Percentiles rank a stretch among this genome's conserved stretches.
Conservation (phyloP, 768 basidiomycete species). For the Paxillus ammoniavirescens region DNA sequence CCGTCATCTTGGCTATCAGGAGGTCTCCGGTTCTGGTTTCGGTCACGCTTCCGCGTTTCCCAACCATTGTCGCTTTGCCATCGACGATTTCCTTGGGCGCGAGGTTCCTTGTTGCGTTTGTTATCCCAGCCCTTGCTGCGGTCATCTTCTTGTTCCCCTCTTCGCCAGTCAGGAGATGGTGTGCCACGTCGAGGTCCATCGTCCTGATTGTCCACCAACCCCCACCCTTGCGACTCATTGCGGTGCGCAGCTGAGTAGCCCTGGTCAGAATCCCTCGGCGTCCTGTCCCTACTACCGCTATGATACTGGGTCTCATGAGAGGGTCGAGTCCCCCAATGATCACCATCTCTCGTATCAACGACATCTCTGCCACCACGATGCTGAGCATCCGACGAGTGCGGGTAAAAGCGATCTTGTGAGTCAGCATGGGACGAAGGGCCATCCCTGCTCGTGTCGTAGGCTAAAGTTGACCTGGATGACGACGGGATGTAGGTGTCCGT, state of each 20-base stretch:
- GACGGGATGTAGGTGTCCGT: slow-evolving; percentile 48
- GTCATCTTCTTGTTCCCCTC: slow-evolving; percentile 37
- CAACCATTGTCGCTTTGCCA: slow-evolving; percentile 46
- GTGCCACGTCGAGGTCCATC: slow-evolving; percentile 40
- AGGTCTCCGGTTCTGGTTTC: slow-evolving; percentile 38
- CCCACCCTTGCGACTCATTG: slow-evolving; percentile 44
- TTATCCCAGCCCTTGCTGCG: slow-evolving; percentile 36
- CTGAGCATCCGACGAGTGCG: slow-evolving; percentile 47
- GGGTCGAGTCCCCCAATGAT: slow-evolving; percentile 43
- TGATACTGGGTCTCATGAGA: slow-evolving; percentile 42
- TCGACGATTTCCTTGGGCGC: slow-evolving; percentile 28
- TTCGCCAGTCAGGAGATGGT: slow-evolving; percentile 44
- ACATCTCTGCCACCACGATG: slow-evolving; percentile 48
- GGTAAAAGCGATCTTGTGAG: slow-evolving; percentile 42
- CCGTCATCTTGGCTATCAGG: slow-evolving; percentile 26
- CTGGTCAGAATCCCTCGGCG: slow-evolving; percentile 45
- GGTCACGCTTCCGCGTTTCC: slow-evolving; percentile 49
- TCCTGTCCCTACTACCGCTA: slow-evolving; percentile 45
- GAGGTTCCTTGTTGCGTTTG: slow-evolving; percentile 36
- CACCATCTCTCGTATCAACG: slow-evolving; percentile 42
- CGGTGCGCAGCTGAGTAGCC: slow-evolving; percentile 44
- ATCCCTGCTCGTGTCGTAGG: slow-evolving; percentile 51
- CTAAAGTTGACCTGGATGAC: slow-evolving; percentile 41
- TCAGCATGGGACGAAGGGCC: slow-evolving; percentile 46
- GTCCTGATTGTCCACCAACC: slow-evolving; percentile 41